A percentile compares a stretch with the other conserved stretches of the same genome.
Conservation (phyloP, 805 yeast species). For the Saturnispora bothae region DNA sequence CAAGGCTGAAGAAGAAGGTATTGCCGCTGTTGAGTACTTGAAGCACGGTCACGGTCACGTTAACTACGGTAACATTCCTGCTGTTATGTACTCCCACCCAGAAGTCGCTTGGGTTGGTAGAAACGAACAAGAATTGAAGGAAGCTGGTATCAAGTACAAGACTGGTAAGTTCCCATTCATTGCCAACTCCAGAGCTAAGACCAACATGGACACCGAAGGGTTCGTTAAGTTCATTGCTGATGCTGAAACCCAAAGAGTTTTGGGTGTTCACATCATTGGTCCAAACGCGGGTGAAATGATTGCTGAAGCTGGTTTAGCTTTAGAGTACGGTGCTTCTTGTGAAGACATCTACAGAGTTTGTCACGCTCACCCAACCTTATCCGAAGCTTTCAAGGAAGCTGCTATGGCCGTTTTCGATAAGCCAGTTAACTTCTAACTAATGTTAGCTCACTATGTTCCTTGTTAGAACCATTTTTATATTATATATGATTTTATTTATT, state of each 20-base stretch:
- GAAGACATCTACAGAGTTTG: conserved; percentile 97
- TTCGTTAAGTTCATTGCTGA: conserved; percentile 93
- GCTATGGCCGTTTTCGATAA: conserved; percentile 85
- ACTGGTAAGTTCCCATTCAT: conserved; percentile 97
- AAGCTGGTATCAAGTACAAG: conserved; percentile 82
- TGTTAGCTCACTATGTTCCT: neutral
- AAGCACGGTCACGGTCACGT: conserved; percentile 95
- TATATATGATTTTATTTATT: neutral
- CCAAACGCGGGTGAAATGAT: conserved; percentile 99
- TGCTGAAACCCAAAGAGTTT: conserved; percentile 91
- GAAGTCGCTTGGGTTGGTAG: conserved; percentile 99
- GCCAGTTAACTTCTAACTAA: conserved; percentile 69
- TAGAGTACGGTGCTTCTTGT: conserved; percentile 97
- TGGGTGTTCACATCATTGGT: conserved; percentile 96
- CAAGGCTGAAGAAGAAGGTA: conserved; percentile 99
- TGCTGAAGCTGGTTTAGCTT: conserved; percentile 94
- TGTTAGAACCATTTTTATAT: neutral
- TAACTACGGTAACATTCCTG: conserved; percentile 94
- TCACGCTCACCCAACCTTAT: conserved; percentile 97
- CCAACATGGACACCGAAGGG: conserved; percentile 94
- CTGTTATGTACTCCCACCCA: conserved; percentile 98
- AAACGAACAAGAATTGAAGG: conserved; percentile 48
- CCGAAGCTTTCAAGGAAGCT: conserved; percentile 98
- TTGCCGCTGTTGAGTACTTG: conserved; percentile 94
- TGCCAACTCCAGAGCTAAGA: conserved; percentile 99